Conservation (phyloP, 768 basidiomycete genomes). For the Termitomyces sp. region DNA sequence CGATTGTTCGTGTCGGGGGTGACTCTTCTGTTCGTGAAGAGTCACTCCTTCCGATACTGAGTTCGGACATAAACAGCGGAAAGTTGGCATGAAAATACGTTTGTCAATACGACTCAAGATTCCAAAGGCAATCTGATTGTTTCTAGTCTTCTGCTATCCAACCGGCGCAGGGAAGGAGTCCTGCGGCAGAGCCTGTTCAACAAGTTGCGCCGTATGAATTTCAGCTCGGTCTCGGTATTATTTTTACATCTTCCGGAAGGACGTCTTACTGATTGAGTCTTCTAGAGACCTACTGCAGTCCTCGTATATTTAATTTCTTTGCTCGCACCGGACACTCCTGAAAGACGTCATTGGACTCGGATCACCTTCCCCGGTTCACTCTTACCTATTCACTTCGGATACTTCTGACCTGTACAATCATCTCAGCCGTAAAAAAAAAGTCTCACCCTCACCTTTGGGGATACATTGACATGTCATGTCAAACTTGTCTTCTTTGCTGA, state of each 20-base stretch:
- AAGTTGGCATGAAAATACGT: too few relatives aligned
- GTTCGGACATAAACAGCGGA: neutral
- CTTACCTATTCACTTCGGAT: constrained; percentile 1
- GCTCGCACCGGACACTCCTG: too few relatives aligned
- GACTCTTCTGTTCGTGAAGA: too few relatives aligned
- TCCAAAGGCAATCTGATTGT: neutral
- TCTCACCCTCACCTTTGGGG: neutral
- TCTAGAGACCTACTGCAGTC: neutral
- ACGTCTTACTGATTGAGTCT: neutral
- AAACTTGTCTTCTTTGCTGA: constrained; percentile 10
- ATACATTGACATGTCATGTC: constrained; percentile 18
- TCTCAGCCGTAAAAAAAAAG: too few relatives aligned
- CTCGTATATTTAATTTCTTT: too few relatives aligned
- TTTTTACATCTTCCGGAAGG: neutral
- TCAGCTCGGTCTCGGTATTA: neutral
- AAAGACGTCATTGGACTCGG: neutral
- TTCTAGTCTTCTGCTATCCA: neutral
- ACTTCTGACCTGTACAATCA: neutral
- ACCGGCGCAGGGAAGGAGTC: neutral
- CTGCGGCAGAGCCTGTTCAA: neutral
- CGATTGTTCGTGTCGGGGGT: too few relatives aligned
- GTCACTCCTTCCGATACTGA: too few relatives aligned
- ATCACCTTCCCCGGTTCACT: neutral
- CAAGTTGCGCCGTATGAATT: neutral
- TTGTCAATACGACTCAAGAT: neutral